Conservation (phyloP, 2,329 filamentous ascomycete genomes). For the Huntiella decipiens region DNA sequence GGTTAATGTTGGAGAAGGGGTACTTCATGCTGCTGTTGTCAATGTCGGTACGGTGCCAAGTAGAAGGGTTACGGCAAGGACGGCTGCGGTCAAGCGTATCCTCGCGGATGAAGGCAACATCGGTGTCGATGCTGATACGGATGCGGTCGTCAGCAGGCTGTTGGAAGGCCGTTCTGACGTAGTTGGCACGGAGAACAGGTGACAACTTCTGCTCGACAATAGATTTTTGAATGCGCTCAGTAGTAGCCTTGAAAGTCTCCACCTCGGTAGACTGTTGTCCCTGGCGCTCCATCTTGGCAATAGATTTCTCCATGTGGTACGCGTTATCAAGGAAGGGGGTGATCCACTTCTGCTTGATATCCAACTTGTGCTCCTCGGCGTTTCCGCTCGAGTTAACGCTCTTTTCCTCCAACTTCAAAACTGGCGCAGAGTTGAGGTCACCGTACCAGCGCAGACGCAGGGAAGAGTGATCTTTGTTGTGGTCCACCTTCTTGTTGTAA, state of each 20-base stretch:
- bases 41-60: conserved; percentile 86
- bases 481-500: conserved; percentile 70
- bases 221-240: conserved; percentile 61
- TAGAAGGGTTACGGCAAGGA: conserved; percentile 71
- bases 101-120: conserved; percentile 70
- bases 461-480: conserved; percentile 57
- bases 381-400: conserved; percentile 55
- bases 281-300: conserved; percentile 69
- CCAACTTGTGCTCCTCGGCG: conserved; percentile 62
- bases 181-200: conserved; percentile 79
- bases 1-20: conserved; percentile 71
- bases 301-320: conserved; percentile 80
- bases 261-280: conserved; percentile 48
- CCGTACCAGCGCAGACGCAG: conserved; percentile 84
- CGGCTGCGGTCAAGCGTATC: conserved; percentile 59
- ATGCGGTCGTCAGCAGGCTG: conserved; percentile 83
- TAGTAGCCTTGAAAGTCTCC: conserved; percentile 49
- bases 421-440: conserved; percentile 56
- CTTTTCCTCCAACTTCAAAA: conserved; percentile 81
- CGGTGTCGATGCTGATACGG: conserved; percentile 80
- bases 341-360: conserved; percentile 88
- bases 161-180: conserved; percentile 87
- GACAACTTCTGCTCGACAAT: conserved; percentile 59
- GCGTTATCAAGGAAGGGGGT: conserved; percentile 70
- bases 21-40: conserved; percentile 68